Conservation (phyloP, 2,329 filamentous ascomycete genomes). For the Lasiodiplodia hormozganensis region DNA sequence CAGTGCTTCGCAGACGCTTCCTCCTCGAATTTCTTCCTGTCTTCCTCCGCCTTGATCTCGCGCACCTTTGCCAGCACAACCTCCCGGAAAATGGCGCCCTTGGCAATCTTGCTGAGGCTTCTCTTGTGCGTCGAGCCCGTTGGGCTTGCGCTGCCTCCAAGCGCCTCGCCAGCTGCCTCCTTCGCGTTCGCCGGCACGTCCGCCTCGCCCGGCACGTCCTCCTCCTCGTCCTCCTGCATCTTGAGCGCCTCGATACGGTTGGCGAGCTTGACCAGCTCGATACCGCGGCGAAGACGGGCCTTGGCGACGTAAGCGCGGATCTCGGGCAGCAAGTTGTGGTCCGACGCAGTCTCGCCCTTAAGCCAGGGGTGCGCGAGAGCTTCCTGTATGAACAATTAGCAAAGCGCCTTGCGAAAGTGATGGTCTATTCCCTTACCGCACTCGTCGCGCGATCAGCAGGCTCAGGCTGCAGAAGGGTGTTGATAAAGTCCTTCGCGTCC, state of each 20-base stretch:
- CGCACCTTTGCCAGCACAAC: constrained; percentile 92
- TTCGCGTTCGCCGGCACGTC: constrained; percentile 69
- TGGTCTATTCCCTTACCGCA: constrained; percentile 60
- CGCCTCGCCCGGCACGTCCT: constrained; percentile 65
- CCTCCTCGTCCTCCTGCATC: constrained; percentile 88
- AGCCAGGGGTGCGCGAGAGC: constrained; percentile 87
- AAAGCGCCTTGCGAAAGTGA: background rate
- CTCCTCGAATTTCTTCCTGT: constrained; percentile 71
- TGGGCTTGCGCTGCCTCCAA: constrained; percentile 39
- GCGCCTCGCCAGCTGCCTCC: constrained; percentile 60
- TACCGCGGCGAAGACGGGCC: constrained; percentile 87
- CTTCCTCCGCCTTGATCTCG: constrained; percentile 88
- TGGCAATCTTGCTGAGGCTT: constrained; percentile 65
- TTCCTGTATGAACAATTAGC: constrained; percentile 56
- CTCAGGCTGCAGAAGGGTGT: constrained; percentile 77
- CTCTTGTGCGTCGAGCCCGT: constrained; percentile 49
- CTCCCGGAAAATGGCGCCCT: constrained; percentile 85
- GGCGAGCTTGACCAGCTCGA: constrained; percentile 93
- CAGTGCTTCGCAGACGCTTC: constrained; percentile 51
- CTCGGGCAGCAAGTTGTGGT: constrained; percentile 97
- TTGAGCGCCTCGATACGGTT: constrained; percentile 96
- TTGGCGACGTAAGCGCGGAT: constrained; percentile 93
- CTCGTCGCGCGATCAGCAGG: constrained; percentile 80
- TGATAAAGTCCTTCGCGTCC: constrained; percentile 95
- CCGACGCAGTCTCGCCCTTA: constrained; percentile 86